A percentile compares a stretch with the other conserved stretches of the same genome.
phyloP scores from a whole-genome alignment of 208 protist genomes.

The Leishmania major region DNA sequence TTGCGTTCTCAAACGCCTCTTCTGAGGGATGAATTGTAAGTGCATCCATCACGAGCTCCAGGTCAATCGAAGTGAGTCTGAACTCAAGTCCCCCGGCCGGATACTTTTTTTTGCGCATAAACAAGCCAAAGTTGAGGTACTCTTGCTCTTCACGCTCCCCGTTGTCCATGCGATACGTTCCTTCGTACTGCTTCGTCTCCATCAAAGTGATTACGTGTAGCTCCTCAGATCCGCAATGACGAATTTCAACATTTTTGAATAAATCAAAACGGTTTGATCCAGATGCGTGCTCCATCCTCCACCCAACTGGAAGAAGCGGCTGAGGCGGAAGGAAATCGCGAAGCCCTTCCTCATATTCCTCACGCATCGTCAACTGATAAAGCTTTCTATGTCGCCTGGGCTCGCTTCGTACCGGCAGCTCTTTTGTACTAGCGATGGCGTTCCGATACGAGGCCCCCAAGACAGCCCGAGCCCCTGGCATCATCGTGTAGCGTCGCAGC shows the following conservation, averaged over 20 bases:
- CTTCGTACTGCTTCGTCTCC: conserved; percentile 80
- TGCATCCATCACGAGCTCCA: conserved; percentile 88
- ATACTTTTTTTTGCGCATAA: conserved; percentile 67
- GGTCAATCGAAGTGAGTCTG: conserved; percentile 85
- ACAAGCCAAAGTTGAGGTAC: conserved; percentile 83
- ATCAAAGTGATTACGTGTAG: conserved; percentile 72
- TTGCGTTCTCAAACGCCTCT: conserved; percentile 56
- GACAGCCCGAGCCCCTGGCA: too few relatives aligned
- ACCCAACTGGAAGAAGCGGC: conserved; percentile 68
- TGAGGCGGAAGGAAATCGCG: conserved; percentile 81
- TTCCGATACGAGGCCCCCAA: not conserved
- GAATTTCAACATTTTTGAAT: conserved; percentile 64
- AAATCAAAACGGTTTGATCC: conserved; percentile 82
- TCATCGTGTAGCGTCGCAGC: not conserved
- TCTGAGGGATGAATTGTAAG: conserved; percentile 67
- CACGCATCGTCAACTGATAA: conserved; percentile 52
- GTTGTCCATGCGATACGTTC: conserved; percentile 87
- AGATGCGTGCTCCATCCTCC: conserved; percentile 49
- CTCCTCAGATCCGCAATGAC: conserved; percentile 63
- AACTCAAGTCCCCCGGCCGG: conserved; percentile 70
- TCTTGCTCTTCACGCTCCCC: conserved; percentile 87
- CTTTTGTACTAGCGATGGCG: not conserved
- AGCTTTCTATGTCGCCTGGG: conserved; percentile 47
- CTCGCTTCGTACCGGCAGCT: conserved; percentile 10
- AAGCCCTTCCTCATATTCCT: conserved; percentile 74